Percentiles rank a stretch among this genome's conserved stretches.
These are phyloP conservation scores for Vachellia collinsii DNA, from an alignment of 306 rosid species.

Conservation along the genomic window DNA sequence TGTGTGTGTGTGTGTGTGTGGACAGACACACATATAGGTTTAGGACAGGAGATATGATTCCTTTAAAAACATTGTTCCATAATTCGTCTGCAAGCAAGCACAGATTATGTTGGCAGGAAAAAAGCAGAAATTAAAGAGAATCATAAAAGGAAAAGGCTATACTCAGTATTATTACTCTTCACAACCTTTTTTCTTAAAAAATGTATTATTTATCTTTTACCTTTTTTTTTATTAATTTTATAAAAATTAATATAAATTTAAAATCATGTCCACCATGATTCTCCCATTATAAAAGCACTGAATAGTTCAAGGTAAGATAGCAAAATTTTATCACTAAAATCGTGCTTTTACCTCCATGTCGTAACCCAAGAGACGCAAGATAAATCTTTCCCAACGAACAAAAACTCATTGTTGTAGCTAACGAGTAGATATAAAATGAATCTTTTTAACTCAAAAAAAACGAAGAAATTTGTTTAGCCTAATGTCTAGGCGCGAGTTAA, in stretches of 20 bases:
- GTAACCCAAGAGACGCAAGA: not conserved
- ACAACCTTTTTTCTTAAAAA: too few species aligned
- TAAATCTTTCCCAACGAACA: not conserved
- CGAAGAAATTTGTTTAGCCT: not conserved
- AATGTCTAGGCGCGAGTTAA: too few species aligned
- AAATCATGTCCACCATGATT: too few species aligned
- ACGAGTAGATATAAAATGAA: not conserved
- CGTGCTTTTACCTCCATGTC: not conserved
- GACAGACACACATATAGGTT: not conserved
- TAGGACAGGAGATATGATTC: conserved; percentile 20
- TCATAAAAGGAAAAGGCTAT: not conserved
- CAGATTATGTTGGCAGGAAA: not conserved
- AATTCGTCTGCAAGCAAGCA: conserved; percentile 25
- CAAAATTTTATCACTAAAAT: not conserved
- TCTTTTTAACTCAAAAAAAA: not conserved
- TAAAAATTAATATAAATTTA: too few species aligned
- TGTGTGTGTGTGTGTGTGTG: too few species aligned
- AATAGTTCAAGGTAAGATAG: not conserved
- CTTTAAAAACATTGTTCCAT: not conserved
- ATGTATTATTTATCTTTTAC: not conserved
- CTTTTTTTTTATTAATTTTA: too few species aligned
- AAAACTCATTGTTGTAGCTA: not conserved
- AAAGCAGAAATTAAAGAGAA: not conserved
- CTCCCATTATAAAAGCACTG: not conserved
- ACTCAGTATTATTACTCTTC: not conserved